These are phyloP conservation scores for Kurtzmaniella quercitrusa DNA, from an alignment of 1,139 yeast genomes.

Conservation along the genomic window DNA sequence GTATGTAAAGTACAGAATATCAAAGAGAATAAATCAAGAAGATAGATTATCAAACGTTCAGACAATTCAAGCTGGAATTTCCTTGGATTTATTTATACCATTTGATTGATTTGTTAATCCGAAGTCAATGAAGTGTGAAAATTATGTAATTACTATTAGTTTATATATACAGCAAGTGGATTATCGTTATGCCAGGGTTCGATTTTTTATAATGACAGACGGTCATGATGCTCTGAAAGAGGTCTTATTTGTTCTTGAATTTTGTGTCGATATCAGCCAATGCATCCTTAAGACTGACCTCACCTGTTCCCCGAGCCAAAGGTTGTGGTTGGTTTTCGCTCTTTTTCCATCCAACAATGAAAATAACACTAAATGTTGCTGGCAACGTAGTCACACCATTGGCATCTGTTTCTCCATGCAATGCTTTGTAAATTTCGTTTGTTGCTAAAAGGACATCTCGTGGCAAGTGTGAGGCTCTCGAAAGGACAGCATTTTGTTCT, in stretches of 20 bases:
- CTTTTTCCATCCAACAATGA: slow-evolving; percentile 89
- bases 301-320: slow-evolving; percentile 66
- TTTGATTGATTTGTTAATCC: no score
- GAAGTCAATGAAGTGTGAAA: no score
- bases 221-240: no score
- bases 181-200: not conserved
- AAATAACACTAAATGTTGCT: slow-evolving; percentile 68
- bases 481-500: slow-evolving; percentile 68
- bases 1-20: not conserved
- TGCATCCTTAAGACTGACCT: slow-evolving; percentile 63
- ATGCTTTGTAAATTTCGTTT: slow-evolving; percentile 64
- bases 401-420: slow-evolving; percentile 63
- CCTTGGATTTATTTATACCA: no score
- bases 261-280: slow-evolving; percentile 17
- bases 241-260: not conserved
- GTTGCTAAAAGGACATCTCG: slow-evolving; percentile 71
- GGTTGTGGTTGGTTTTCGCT: slow-evolving; percentile 69
- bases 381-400: slow-evolving; percentile 46
- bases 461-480: slow-evolving; percentile 53
- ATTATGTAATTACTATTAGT: no score
- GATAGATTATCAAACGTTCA: not conserved
- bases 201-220: not conserved
- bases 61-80: no score
- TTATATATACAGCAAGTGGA: not conserved
- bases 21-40: not conserved